Conservation (phyloP, 345 rosid species). For the Jatropha curcas region DNA sequence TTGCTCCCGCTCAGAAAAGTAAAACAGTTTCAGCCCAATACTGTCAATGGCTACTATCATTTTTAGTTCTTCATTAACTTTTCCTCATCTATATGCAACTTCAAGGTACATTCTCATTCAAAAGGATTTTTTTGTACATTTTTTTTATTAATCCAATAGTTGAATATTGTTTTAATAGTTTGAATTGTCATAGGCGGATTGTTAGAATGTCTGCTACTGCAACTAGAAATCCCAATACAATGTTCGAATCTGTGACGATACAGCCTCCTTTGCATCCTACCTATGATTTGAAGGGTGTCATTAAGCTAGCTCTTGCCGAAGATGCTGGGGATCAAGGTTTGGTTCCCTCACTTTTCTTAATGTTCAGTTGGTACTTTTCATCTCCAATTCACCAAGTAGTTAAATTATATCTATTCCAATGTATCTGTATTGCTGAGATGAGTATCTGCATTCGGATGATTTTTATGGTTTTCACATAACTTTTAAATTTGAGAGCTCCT, state of each 20-base stretch:
- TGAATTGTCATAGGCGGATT: constrained; percentile 14
- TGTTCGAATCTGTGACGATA: constrained; percentile 47
- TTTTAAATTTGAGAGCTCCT: constrained; percentile 4
- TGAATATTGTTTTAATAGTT: neutral
- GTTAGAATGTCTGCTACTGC: constrained; percentile 26
- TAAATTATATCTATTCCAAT: neutral
- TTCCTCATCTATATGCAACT: constrained; percentile 33
- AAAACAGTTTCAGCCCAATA: constrained; percentile 8
- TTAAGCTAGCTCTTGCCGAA: constrained; percentile 79
- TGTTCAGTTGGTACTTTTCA: neutral
- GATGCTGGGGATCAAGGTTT: constrained; percentile 93
- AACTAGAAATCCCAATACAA: constrained; percentile 30
- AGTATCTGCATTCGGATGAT: neutral
- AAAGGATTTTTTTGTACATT: neutral
- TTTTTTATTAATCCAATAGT: neutral
- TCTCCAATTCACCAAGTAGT: neutral
- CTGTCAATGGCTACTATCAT: constrained; percentile 32
- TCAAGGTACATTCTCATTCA: constrained; percentile 41
- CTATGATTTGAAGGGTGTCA: constrained; percentile 70
- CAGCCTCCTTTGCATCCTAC: constrained; percentile 93
- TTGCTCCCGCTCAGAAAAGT: neutral
- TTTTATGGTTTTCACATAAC: neutral
- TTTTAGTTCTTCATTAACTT: constrained; percentile 39
- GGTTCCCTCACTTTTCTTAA: neutral
- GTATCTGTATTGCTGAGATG: neutral